Evolutionary conservation across 2,329 filamentous ascomycete species (phyloP), one percentile per base, ranked within the genome.

Genomic region (Apiospora sp.): DNA sequence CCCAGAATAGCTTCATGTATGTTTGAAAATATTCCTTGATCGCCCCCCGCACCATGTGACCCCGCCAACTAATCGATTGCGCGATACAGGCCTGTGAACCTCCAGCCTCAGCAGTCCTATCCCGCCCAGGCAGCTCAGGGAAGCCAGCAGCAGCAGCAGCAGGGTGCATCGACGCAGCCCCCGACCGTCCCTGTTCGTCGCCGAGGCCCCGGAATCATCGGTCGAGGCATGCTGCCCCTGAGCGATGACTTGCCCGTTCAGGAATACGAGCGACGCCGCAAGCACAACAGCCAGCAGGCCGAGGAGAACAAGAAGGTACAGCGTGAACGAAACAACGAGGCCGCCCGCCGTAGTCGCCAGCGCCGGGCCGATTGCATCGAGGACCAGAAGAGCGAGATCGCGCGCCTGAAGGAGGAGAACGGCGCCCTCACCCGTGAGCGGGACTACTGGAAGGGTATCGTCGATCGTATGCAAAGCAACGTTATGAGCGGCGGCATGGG

Each of bases 321-420:
- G 41, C 69, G 58, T 16, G 37, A 46, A 41, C 69, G 69, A 41
- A 71, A 71, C 14, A 71, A 71, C 54, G 69, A 54, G 3, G 69
- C 69, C 6, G 69, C 69, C 30, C 30, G 43, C 10, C 51, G 58
- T 16, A 71, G 69, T 43, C 69, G 69, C 13, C 37, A 51, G 22
- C 69, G 69, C 54, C 37, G 58, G 16, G 54, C 27, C 41, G 19
- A 70, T 4, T 48, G 58, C 22, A 71, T 71, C 54, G 12, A 12
- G 1, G 12, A 4, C 24, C 58, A 48, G 58, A 7, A 41, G 0
- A 22, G 4, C 1, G 24, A 71, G 54, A 64, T 67, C 54, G 24
- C 67, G 24, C 44, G 54, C 4, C 69, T 71, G 24, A 12, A 12
- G 24, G 19, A 70, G 12, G 68, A 54, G 68, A 24, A 8, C 48